Evolutionary conservation across 345 rosid genomes (phyloP).

Genomic region (Rhodamnia argentea): DNA sequence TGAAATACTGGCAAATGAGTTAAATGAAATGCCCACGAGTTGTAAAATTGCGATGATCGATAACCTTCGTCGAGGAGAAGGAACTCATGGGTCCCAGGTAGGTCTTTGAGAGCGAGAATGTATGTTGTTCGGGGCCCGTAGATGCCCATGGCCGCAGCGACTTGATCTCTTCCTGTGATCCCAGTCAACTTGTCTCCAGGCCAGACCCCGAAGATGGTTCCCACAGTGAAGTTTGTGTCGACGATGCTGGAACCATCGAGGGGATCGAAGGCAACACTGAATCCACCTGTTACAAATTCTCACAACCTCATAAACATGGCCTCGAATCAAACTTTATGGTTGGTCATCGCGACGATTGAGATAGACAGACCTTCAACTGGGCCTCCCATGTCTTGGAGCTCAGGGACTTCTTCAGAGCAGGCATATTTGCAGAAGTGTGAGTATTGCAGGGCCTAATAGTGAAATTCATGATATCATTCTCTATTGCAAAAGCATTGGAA

Average conservation of each 20-base stretch:
- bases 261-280: constrained; percentile 11
- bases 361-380: constrained; percentile 63
- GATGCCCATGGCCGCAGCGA: constrained; percentile 93
- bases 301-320: neutral
- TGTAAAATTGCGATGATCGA: neutral
- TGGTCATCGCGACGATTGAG: neutral
- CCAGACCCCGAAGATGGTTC: constrained; percentile 99
- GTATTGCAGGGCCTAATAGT: constrained; percentile 63
- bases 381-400: constrained; percentile 98
- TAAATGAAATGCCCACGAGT: neutral
- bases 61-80: constrained; percentile 98
- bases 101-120: constrained; percentile 73
- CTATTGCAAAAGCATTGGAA: neutral
- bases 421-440: constrained; percentile 95
- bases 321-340: neutral
- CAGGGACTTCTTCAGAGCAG: constrained; percentile 95
- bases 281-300: constrained; percentile 4
- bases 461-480: neutral
- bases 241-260: constrained; percentile 38
- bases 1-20: neutral
- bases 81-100: constrained; percentile 94
- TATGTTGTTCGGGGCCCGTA: constrained; percentile 93
- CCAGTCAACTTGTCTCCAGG: constrained; percentile 92
- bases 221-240: constrained; percentile 82
- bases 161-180: constrained; percentile 72